Evolutionary conservation across 2,329 filamentous ascomycete species (phyloP), one percentile per base, ranked within the genome.

Genomic region (Mycosphaerella sp.): DNA sequence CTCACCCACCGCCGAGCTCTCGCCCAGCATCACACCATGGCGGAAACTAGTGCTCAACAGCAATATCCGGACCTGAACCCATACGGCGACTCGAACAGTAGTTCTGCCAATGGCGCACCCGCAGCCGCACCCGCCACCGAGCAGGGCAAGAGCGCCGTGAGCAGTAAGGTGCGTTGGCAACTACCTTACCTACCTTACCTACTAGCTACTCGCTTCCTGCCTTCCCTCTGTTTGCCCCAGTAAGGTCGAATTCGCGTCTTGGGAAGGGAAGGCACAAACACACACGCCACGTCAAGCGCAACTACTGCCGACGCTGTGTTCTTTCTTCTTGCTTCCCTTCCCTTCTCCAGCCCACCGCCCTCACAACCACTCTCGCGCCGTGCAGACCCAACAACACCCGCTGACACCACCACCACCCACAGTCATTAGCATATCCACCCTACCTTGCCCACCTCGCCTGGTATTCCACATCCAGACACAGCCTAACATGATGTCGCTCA

Each of bases 111-210:
- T 25, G 21, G 21, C 21, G 21, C 21, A 4, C 21, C 21, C 21
- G 21, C 21, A 25, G 5, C 21, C 21, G 18, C 18, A 21, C 18
- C 18, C 18, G 32, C 50, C 6, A 30, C 45, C 27, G 32, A 59
- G 64, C 58, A 63, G 52, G 58, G 65, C 46, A 68, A 70, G 62
- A 65, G 69, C 64, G 64, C 72, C 52, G 44, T 70, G 43, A 65
- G 67, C 60, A 68, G 72, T 75, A 64, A 73, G 72, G 72, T 74
- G 44, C 18, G 35, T 51, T n/a, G n/a, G n/a, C n/a, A n/a, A n/a
- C n/a, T n/a, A n/a, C n/a, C n/a, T n/a, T n/a, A n/a, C n/a, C n/a
- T n/a, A n/a, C n/a, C n/a, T n/a, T n/a, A n/a, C n/a, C n/a, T n/a
- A n/a, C n/a, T n/a, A n/a, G n/a, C n/a, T n/a, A n/a, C n/a, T n/a